Evolutionary conservation across 164 flowering plant genomes (phyloP).

Genomic region (Vitis cinerea): DNA sequence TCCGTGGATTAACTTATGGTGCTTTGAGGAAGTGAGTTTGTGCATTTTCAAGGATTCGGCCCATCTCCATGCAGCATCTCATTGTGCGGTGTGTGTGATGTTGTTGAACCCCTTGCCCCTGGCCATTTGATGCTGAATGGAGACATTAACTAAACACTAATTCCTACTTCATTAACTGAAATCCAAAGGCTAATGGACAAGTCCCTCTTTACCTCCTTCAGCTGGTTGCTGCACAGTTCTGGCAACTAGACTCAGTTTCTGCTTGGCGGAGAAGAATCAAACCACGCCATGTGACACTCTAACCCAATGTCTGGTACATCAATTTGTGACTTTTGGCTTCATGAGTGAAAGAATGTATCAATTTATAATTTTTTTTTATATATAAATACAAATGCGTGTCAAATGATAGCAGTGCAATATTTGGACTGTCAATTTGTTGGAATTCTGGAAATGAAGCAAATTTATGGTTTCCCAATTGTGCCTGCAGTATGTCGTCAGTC

Average conservation of each 20-base stretch:
- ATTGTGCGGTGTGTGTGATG: too few relatives aligned
- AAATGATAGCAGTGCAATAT: background rate
- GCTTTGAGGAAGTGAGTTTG: background rate
- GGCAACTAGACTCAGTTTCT: background rate
- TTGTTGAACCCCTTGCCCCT: too few relatives aligned
- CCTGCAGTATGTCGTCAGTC: background rate
- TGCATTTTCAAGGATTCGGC: too few relatives aligned
- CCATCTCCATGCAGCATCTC: too few relatives aligned
- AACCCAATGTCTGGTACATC: slow-evolving; percentile 2
- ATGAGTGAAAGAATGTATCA: slow-evolving; percentile 1
- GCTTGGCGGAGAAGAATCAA: background rate
- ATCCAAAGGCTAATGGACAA: slow-evolving; percentile 9
- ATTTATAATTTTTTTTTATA: background rate
- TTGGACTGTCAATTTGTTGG: slow-evolving; percentile 1
- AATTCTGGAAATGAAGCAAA: background rate
- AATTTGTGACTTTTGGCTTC: slow-evolving; percentile 1
- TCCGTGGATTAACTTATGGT: background rate
- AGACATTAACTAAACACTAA: slow-evolving; percentile 8
- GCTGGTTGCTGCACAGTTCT: background rate
- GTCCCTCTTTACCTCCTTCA: background rate
- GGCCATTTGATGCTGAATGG: slow-evolving; percentile 3
- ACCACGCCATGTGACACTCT: background rate
- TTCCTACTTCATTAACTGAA: slow-evolving; percentile 14
- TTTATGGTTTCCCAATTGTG: background rate
- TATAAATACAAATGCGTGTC: slow-evolving; percentile 5